Percentiles rank a stretch among this genome's conserved stretches.
Evolutionary conservation across 2,329 filamentous ascomycete genomes (phyloP).

Genomic region (Alternaria atra): DNA sequence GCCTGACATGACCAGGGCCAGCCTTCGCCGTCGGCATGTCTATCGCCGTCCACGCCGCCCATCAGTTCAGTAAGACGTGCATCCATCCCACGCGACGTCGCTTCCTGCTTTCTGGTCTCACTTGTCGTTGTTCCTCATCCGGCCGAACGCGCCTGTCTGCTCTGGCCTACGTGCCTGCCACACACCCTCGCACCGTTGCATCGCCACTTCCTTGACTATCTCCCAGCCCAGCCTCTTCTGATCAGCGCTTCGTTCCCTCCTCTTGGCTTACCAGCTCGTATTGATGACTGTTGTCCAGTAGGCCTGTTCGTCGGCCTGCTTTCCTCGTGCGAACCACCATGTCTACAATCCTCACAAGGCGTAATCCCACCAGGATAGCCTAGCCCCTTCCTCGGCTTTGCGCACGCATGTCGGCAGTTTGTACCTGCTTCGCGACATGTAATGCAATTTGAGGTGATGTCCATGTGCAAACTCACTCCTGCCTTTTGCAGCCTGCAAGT

Average conservation of each 20-base stretch:
- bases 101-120: not conserved
- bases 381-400: constrained; percentile 3
- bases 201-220: constrained; percentile 11
- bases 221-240: not conserved
- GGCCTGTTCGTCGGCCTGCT: not conserved
- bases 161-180: constrained; percentile 5
- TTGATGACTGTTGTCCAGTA: not conserved
- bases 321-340: not conserved
- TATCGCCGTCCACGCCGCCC: not conserved
- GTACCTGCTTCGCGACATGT: constrained; percentile 8
- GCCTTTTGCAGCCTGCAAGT: not conserved
- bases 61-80: not conserved
- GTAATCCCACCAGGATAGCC: constrained; percentile 3
- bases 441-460: not conserved
- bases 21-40: not conserved
- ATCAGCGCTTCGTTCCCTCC: constrained; percentile 2
- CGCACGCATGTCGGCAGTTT: constrained; percentile 9
- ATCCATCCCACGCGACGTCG: not conserved
- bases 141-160: not conserved
- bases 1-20: not conserved
- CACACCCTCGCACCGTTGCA: not conserved
- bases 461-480: constrained; percentile 1
- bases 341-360: not conserved
- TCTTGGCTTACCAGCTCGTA: not conserved
- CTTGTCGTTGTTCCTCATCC: not conserved